Conservation (phyloP, 805 yeast genomes). For the Candida sakaeoensis region DNA sequence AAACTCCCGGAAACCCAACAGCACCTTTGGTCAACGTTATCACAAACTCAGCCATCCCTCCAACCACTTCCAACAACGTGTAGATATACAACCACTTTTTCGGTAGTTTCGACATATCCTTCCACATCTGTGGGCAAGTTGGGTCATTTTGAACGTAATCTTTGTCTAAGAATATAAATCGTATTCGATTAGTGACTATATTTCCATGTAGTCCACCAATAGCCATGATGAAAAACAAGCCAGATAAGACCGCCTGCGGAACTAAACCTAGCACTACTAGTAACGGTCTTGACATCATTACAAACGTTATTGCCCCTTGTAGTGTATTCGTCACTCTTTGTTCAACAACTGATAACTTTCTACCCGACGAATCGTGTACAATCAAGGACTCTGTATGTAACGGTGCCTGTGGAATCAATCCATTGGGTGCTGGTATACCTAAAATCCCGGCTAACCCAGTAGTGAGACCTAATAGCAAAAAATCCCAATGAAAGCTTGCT, state of each 20-base stretch:
- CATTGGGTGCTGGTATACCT: constrained; percentile 96
- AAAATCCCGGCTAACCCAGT: constrained; percentile 84
- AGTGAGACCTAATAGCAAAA: constrained; percentile 74
- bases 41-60: constrained; percentile 77
- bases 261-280: constrained; percentile 74
- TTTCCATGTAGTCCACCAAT: constrained; percentile 70
- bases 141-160: constrained; percentile 33
- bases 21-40: constrained; percentile 88
- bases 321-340: constrained; percentile 81
- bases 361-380: constrained; percentile 42
- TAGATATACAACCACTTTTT: constrained; percentile 54
- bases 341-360: constrained; percentile 66
- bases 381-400: constrained; percentile 79
- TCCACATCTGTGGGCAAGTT: constrained; percentile 32
- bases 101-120: constrained; percentile 25
- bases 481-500: constrained; percentile 90
- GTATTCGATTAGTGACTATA: constrained; percentile 57
- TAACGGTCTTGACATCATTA: constrained; percentile 87
- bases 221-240: constrained; percentile 92
- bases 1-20: constrained; percentile 87
- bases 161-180: constrained; percentile 60
- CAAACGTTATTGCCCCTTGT: constrained; percentile 81
- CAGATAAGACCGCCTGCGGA: constrained; percentile 92
- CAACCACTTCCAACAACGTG: constrained; percentile 54
- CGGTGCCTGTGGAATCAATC: constrained; percentile 96